Percentiles rank a stretch among this genome's conserved stretches.
Evolutionary conservation across 2,329 filamentous ascomycete genomes (phyloP).

Genomic region (Chaetomiaceae sp.): DNA sequence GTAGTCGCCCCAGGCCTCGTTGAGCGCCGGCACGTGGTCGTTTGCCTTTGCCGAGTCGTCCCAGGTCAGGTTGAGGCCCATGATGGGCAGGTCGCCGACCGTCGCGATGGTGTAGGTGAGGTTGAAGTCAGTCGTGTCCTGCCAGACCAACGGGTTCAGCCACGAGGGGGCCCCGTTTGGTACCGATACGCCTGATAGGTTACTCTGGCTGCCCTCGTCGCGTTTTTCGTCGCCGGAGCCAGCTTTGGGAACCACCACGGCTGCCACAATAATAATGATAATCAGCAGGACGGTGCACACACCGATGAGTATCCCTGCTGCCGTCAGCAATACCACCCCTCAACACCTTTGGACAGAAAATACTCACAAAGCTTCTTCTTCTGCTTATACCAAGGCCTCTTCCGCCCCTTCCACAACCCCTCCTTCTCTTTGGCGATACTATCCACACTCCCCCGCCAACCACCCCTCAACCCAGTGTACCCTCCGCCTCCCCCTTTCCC

Average conservation of each 20-base stretch:
- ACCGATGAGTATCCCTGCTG: conserved; percentile 49
- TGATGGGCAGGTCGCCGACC: conserved; percentile 82
- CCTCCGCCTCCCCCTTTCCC: conserved; percentile 21
- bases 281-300: conserved; percentile 52
- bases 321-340: conserved; percentile 22
- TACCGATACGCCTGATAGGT: conserved; percentile 53
- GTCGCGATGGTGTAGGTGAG: conserved; percentile 83
- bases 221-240: conserved; percentile 29
- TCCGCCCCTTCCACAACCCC: conserved; percentile 42
- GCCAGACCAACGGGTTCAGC: conserved; percentile 88
- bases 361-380: conserved; percentile 61
- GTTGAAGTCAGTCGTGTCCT: conserved; percentile 86
- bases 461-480: conserved; percentile 19
- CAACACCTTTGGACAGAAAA: background rate
- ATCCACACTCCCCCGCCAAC: conserved; percentile 42
- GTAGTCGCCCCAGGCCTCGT: conserved; percentile 73
- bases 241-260: conserved; percentile 62
- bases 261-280: conserved; percentile 64
- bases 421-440: conserved; percentile 43
- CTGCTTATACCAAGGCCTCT: conserved; percentile 38
- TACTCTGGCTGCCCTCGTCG: conserved; percentile 25
- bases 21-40: conserved; percentile 70
- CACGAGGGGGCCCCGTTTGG: conserved; percentile 66
- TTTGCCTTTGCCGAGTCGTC: conserved; percentile 79
- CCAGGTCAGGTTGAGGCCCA: conserved; percentile 82